phyloP scores from a whole-genome alignment of 176 grass and related monocot species.

The Pontederia crassipes region DNA sequence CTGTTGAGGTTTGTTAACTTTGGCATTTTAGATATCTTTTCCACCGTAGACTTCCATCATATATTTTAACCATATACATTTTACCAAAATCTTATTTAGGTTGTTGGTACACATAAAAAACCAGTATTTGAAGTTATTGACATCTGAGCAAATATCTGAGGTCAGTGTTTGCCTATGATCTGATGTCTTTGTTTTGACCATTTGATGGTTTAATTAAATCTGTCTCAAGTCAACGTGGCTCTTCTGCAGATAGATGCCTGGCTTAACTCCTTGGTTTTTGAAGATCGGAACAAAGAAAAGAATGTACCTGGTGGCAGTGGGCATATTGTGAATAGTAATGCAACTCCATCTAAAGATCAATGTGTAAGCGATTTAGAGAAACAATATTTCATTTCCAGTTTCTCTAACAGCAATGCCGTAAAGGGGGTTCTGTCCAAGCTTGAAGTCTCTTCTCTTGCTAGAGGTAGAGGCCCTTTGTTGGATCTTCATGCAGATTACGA shows the following conservation, averaged over 20 bases:
- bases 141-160: slow-evolving; percentile 4
- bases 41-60: neutral
- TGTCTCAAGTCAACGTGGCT: slow-evolving; percentile 1
- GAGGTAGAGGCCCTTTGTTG: slow-evolving; percentile 57
- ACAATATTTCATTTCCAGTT: slow-evolving; percentile 13
- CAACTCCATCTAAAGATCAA: neutral
- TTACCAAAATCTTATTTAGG: neutral
- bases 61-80: neutral
- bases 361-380: slow-evolving; percentile 26
- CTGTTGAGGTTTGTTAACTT: slow-evolving; percentile 8
- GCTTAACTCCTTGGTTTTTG: slow-evolving; percentile 65
- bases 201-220: neutral
- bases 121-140: slow-evolving; percentile 3
- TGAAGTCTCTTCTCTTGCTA: slow-evolving; percentile 28
- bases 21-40: neutral
- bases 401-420: slow-evolving; percentile 4
- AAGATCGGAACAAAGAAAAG: slow-evolving; percentile 29
- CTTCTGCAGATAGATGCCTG: slow-evolving; percentile 55
- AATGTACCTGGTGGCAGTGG: neutral
- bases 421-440: slow-evolving; percentile 29
- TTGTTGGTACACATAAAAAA: slow-evolving; percentile 15
- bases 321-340: neutral
- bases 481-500: slow-evolving; percentile 96
- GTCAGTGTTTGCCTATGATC: neutral
- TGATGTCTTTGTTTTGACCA: neutral